These are phyloP conservation scores for Isabelozyma rhagii DNA, from an alignment of 805 yeast species.

Conservation along the genomic window DNA sequence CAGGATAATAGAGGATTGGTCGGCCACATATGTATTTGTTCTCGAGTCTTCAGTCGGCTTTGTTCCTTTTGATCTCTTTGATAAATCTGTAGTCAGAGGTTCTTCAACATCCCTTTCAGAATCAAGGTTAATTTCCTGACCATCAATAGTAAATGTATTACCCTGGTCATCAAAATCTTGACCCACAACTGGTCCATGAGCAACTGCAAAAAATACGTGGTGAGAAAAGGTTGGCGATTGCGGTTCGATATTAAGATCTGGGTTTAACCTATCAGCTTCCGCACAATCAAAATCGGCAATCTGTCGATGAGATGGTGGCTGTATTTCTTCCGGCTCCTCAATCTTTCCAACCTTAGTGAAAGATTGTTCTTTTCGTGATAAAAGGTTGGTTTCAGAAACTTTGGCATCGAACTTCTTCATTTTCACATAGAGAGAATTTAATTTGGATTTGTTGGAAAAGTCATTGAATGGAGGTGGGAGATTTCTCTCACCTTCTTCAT, in stretches of 20 bases:
- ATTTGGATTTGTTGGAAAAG: constrained; percentile 7
- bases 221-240: background rate
- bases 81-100: too few relatives aligned
- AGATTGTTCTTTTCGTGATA: background rate
- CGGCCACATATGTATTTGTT: background rate
- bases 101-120: background rate
- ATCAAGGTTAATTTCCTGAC: background rate
- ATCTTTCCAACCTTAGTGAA: background rate
- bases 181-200: background rate
- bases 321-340: background rate
- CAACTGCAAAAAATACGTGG: background rate
- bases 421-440: constrained; percentile 15
- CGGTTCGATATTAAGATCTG: background rate
- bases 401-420: constrained; percentile 18
- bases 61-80: background rate
- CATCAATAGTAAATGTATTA: background rate
- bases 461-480: background rate
- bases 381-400: constrained; percentile 1
- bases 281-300: background rate
- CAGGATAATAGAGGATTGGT: background rate
- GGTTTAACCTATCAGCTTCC: background rate
- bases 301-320: too few relatives aligned
- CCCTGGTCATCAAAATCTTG: background rate
- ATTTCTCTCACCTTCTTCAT: background rate
- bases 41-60: background rate